Conservation (phyloP, 768 basidiomycete genomes). For the button mushroom (Agaricus bisporus) region DNA sequence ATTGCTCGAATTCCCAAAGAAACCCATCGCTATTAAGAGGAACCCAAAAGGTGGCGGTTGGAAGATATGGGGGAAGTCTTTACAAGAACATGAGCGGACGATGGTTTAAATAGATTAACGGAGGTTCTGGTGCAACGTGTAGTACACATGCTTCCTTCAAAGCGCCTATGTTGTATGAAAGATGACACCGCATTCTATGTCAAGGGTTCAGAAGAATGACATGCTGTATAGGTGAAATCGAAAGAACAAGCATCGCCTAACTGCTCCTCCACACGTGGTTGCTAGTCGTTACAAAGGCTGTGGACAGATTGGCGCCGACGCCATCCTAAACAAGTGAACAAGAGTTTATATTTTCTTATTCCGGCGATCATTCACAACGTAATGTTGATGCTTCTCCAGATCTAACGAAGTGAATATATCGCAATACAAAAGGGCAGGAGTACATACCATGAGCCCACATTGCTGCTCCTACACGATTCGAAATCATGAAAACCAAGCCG, state of each 20-base stretch:
- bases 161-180: neutral
- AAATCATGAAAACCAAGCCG: constrained; percentile 77
- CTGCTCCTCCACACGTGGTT: neutral
- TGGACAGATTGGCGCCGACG: too few species aligned
- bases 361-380: too few species aligned
- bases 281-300: too few species aligned
- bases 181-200: neutral
- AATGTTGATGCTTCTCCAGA: constrained; percentile 17
- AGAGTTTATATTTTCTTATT: too few species aligned
- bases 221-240: neutral
- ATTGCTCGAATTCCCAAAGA: too few species aligned
- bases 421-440: neutral
- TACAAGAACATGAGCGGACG: neutral
- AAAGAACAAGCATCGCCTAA: neutral
- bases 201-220: neutral
- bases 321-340: too few species aligned
- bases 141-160: neutral
- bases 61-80: neutral
- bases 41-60: neutral
- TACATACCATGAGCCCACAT: constrained; percentile 85
- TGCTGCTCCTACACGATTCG: constrained; percentile 85
- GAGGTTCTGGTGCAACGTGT: neutral
- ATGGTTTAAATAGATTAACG: neutral
- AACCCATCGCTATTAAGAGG: too few species aligned
- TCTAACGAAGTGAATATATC: constrained; percentile 26